Evolutionary conservation across 1,284 basidiomycete genomes (phyloP).

Genomic region (Malassezia pachydermatis): DNA sequence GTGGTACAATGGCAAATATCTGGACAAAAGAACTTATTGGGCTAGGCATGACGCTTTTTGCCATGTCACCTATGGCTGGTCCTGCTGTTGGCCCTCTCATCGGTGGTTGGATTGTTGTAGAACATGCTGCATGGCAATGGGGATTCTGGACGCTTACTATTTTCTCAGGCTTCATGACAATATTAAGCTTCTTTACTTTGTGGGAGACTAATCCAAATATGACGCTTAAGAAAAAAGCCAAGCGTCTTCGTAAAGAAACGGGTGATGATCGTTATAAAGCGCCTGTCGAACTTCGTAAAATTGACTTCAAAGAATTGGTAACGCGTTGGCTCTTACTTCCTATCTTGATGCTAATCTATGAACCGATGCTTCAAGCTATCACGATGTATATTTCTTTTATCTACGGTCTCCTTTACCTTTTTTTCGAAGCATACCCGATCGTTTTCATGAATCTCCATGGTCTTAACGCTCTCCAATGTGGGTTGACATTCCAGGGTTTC

Average conservation of each 20-base stretch:
- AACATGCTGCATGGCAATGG: slow-evolving; percentile 58
- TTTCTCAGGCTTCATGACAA: slow-evolving; percentile 55
- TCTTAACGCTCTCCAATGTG: slow-evolving; percentile 36
- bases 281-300: slow-evolving; percentile 29
- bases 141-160: slow-evolving; percentile 64
- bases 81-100: slow-evolving; percentile 51
- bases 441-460: slow-evolving; percentile 41
- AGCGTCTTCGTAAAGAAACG: slow-evolving; percentile 55
- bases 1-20: slow-evolving; percentile 54
- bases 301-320: slow-evolving; percentile 50
- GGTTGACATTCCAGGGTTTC: slow-evolving; percentile 45
- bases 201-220: slow-evolving; percentile 62
- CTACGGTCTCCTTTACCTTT: slow-evolving; percentile 50
- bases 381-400: slow-evolving; percentile 69
- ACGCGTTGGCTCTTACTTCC: slow-evolving; percentile 59
- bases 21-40: slow-evolving; percentile 64
- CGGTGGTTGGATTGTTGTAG: slow-evolving; percentile 50
- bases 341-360: slow-evolving; percentile 53
- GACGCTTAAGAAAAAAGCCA: slow-evolving; percentile 55
- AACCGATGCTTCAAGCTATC: slow-evolving; percentile 65
- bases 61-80: slow-evolving; percentile 66
- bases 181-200: slow-evolving; percentile 59
- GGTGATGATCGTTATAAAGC: slow-evolving; percentile 56
- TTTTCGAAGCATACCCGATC: slow-evolving; percentile 46
- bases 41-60: slow-evolving; percentile 61